Evolutionary conservation across 495 filamentous ascomycete genomes (phyloP).

Genomic region (Clohesyomyces aquaticus): DNA sequence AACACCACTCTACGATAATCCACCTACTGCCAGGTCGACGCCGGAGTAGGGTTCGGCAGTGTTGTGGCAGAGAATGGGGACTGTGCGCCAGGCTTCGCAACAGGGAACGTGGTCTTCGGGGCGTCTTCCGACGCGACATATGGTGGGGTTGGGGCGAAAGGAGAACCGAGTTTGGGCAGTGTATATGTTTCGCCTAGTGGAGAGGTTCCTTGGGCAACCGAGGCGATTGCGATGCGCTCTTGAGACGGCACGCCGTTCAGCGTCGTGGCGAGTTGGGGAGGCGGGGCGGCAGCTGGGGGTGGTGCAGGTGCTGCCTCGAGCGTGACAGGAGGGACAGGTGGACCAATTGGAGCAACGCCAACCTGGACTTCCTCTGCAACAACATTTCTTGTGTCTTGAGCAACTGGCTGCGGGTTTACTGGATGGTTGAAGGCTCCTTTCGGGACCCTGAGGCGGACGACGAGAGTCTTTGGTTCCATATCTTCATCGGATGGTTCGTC

Average conservation of each 20-base stretch:
- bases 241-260: slow-evolving; percentile 19
- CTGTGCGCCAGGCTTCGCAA: not conserved
- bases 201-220: not conserved
- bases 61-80: slow-evolving; percentile 3
- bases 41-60: slow-evolving; percentile 6
- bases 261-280: not conserved
- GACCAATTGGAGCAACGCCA: not conserved
- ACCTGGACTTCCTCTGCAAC: not conserved
- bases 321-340: slow-evolving; percentile 2
- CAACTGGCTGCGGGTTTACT: not conserved
- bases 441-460: slow-evolving; percentile 41
- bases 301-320: not conserved
- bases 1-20: not conserved
- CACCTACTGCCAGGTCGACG: slow-evolving; percentile 17
- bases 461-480: slow-evolving; percentile 40
- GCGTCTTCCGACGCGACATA: slow-evolving; percentile 18
- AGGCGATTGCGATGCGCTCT: not conserved
- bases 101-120: slow-evolving; percentile 8
- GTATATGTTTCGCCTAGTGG: slow-evolving; percentile 3
- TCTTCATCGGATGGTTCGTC: slow-evolving; percentile 38
- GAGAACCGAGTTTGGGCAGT: slow-evolving; percentile 8
- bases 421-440: slow-evolving; percentile 24
- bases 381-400: not conserved
- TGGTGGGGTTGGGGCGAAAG: slow-evolving; percentile 30
- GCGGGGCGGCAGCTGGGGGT: slow-evolving; percentile 1